Conservation (phyloP, 2,329 filamentous ascomycete genomes). For the Xylaria sp. region DNA sequence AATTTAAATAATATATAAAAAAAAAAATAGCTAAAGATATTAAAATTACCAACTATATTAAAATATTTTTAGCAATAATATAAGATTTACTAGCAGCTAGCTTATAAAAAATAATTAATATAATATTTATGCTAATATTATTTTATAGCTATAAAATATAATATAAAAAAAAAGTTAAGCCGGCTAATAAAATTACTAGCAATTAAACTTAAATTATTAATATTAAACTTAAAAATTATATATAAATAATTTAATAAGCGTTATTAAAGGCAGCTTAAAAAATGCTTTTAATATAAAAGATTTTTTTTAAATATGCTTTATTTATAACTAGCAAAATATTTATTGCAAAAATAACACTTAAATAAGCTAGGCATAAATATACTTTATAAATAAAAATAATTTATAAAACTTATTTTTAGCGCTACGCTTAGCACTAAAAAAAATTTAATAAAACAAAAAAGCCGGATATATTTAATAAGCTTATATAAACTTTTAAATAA, state of each 20-base stretch:
- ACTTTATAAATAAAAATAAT: neutral
- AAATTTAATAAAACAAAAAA: neutral
- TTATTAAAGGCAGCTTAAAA: neutral
- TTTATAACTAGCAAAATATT: neutral
- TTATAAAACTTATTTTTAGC: constrained; percentile 3
- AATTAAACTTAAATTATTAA: constrained; percentile 4
- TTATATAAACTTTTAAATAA: neutral
- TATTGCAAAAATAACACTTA: neutral
- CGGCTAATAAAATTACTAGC: neutral
- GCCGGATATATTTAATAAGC: neutral
- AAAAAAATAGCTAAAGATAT: neutral
- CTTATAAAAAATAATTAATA: too few relatives aligned
- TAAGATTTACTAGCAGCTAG: too few relatives aligned
- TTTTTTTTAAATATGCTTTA: neutral
- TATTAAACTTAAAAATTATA: constrained; percentile 2
- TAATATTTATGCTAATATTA: too few relatives aligned
- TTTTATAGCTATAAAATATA: too few relatives aligned
- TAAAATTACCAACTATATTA: too few relatives aligned
- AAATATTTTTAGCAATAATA: too few relatives aligned
- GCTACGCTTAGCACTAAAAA: neutral
- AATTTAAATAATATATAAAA: constrained; percentile 13
- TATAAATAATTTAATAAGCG: constrained; percentile 1
- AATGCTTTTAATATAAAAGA: neutral
- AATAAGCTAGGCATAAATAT: neutral
- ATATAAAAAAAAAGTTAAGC: neutral